A percentile compares a stretch with the other conserved stretches of the same genome.
Conservation (phyloP, 371 early-diverging fungal species). For the Mortierella sp. region DNA sequence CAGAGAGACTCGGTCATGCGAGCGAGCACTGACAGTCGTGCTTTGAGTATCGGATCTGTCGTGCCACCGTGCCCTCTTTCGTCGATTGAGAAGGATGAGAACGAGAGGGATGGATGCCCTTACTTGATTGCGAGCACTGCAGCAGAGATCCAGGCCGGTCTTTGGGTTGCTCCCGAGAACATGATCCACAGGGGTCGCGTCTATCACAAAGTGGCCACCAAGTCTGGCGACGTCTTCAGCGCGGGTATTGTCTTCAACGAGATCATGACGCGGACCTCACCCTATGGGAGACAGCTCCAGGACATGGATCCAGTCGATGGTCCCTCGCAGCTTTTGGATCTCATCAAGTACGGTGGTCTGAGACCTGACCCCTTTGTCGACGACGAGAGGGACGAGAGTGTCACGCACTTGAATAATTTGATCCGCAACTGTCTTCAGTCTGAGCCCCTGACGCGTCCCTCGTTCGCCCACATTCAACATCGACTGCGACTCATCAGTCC, state of each 20-base stretch:
- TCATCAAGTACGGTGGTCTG: constrained; percentile 27
- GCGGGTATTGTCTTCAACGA: constrained; percentile 65
- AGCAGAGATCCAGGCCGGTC: constrained; percentile 22
- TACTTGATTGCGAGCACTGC: constrained; percentile 9
- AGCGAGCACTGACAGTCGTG: constrained; percentile 20
- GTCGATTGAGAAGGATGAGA: not conserved
- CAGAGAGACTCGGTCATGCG: constrained; percentile 10
- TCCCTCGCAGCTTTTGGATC: constrained; percentile 17
- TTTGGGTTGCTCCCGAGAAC: constrained; percentile 40
- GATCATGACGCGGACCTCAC: constrained; percentile 58
- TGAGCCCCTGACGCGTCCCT: constrained; percentile 46
- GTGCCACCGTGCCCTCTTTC: not conserved
- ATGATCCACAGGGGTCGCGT: constrained; percentile 12
- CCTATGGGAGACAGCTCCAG: constrained; percentile 44
- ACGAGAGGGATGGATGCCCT: constrained; percentile 17
- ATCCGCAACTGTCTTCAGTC: constrained; percentile 55
- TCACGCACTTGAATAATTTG: constrained; percentile 53
- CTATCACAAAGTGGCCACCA: constrained; percentile 19
- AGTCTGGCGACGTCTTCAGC: constrained; percentile 31
- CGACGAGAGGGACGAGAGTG: constrained; percentile 47
- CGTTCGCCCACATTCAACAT: constrained; percentile 45
- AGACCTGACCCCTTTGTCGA: constrained; percentile 27
- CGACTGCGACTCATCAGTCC: constrained; percentile 60
- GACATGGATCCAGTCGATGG: constrained; percentile 15
- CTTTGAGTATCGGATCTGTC: not conserved